Evolutionary conservation across 1,284 basidiomycete species (phyloP).

Genomic region (Tylopilus sp.): DNA sequence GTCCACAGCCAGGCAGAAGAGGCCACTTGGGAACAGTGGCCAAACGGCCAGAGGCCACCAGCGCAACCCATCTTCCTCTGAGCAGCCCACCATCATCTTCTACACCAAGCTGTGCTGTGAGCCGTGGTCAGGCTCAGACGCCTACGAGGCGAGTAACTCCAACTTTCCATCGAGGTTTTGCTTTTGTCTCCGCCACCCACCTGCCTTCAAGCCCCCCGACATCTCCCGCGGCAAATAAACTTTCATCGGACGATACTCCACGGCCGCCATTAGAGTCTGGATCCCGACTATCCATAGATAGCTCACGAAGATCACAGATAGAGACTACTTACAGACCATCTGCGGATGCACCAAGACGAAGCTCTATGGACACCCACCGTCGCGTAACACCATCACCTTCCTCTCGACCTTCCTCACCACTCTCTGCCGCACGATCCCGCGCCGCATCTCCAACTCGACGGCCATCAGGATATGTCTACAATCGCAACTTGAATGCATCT

Average conservation of each 20-base stretch:
- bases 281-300: constrained; percentile 25
- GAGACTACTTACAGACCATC: constrained; percentile 33
- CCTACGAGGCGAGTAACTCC: constrained; percentile 32
- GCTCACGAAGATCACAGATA: constrained; percentile 33
- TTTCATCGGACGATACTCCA: constrained; percentile 35
- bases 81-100: constrained; percentile 35
- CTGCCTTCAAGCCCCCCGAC: constrained; percentile 31
- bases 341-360: constrained; percentile 27
- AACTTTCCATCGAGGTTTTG: constrained; percentile 31
- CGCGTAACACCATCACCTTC: constrained; percentile 35
- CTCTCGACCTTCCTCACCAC: constrained; percentile 35
- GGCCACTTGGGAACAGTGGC: constrained; percentile 38
- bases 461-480: constrained; percentile 45
- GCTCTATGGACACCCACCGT: constrained; percentile 33
- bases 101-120: constrained; percentile 37
- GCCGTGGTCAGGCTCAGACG: constrained; percentile 41
- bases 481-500: constrained; percentile 52
- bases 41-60: constrained; percentile 37
- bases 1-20: constrained; percentile 41
- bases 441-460: constrained; percentile 40
- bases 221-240: constrained; percentile 28
- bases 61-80: constrained; percentile 41
- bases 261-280: constrained; percentile 17
- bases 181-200: constrained; percentile 37
- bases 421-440: constrained; percentile 26